Base-by-base conservation (phyloP, 352 stramenopile genomes). In the Pythium apleroticum region DNA sequence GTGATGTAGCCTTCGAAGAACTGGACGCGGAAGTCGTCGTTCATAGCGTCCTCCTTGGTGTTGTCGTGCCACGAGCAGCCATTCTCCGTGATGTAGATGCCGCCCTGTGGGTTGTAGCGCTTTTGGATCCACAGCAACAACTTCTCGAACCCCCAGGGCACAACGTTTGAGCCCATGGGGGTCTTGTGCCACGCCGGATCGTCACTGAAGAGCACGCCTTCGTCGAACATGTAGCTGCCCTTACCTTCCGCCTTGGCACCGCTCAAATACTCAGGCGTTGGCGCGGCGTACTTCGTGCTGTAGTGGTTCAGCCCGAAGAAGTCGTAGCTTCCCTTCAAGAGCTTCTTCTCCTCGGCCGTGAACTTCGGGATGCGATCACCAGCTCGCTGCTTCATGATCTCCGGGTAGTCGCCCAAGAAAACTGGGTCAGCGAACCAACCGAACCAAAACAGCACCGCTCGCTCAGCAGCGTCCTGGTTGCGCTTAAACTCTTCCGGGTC, bases 21-120 rank as follows among this genome's bases (percentile, higher is more conserved):
- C 19, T 91, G 56, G 56, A 90, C 71, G 49, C 93, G 74, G 50
- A 77, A 84, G 49, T 79, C 70, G 66, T 97, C 91, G 30, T 91
- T 77, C 46, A 89, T 45, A 6, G 86, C 86, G 60, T 81, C 79
- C 25, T 79, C 75, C 61, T 96, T 88, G 54, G 91, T 72, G 64
- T 83, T 75, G 49, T 80, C 73, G 11, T 77, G 76, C 60, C 71
- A 75, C 4, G 86, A 81, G 48, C 81, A 91, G 22, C 95, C 93
- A 72, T 98, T 98, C 72, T 98, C 93, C 0, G 93, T 98, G 35
- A 98, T 83, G 60, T 87, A 80, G 59, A 98, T 94, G 20, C 80
- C 71, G 43, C 85, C 79, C 45, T 71, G 66, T 11, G 78, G 72
- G 35, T 80, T 63, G 74, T 98, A 98, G 43, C 87, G 80, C 41